Percentiles rank a stretch among this genome's conserved stretches.
phyloP scores from a whole-genome alignment of 1,139 yeast genomes.

The Nakaseomyces delphensis region DNA sequence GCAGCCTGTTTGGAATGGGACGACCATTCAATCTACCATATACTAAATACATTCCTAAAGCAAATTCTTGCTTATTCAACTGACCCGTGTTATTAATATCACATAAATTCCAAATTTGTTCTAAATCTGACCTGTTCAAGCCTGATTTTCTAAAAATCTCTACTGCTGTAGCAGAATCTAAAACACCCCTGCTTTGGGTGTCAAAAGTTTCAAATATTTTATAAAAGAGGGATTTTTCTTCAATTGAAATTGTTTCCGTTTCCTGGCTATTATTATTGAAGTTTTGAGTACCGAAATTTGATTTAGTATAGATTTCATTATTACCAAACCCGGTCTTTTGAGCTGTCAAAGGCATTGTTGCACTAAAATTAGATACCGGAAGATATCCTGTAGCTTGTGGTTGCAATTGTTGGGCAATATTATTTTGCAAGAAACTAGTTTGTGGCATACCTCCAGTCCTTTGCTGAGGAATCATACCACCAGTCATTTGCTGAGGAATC shows the following conservation, averaged over 20 bases:
- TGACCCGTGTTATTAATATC: constrained; percentile 65
- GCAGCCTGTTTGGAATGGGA: constrained; percentile 62
- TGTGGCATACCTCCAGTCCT: constrained; percentile 12
- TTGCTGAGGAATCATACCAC: constrained; percentile 26
- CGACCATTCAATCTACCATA: constrained; percentile 66
- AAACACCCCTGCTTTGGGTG: constrained; percentile 51
- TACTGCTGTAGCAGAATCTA: constrained; percentile 78
- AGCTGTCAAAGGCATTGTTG: constrained; percentile 29
- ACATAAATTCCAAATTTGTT: constrained; percentile 79
- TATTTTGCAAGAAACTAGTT: constrained; percentile 11
- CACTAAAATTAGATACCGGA: constrained; percentile 26
- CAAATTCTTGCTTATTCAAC: constrained; percentile 68
- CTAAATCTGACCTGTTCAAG: constrained; percentile 72
- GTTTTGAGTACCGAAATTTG: constrained; percentile 23
- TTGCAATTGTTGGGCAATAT: constrained; percentile 11
- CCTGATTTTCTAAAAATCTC: constrained; percentile 87
- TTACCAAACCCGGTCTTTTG: constrained; percentile 51
- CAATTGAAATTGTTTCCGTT: constrained; percentile 49
- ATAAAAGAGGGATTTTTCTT: constrained; percentile 81
- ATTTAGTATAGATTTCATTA: constrained; percentile 31
- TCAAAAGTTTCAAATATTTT: constrained; percentile 88
- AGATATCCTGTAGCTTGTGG: constrained; percentile 40
- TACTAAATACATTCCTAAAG: constrained; percentile 76
- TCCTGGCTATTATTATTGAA: constrained; percentile 45
- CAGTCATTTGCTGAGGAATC: constrained; percentile 38